phyloP scores from a whole-genome alignment of 2,329 filamentous ascomycete species.

The Epichloe gansuensis region DNA sequence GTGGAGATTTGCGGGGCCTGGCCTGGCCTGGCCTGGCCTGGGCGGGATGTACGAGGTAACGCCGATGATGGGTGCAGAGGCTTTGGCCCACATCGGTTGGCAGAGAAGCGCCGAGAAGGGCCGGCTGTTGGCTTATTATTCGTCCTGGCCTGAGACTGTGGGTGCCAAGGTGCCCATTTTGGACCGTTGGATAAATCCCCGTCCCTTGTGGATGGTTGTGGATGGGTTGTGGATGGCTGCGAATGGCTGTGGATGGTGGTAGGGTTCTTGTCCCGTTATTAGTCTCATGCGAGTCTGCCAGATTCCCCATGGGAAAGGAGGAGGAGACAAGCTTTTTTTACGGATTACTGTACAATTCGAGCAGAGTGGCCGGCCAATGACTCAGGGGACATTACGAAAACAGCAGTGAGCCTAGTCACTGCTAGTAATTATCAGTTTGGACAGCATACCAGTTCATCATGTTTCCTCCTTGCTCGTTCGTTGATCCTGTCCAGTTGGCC shows the following conservation, averaged over 20 bases:
- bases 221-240: too few species aligned
- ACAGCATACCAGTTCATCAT: background rate
- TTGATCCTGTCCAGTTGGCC: background rate
- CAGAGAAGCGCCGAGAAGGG: constrained; percentile 25
- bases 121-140: constrained; percentile 10
- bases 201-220: too few species aligned
- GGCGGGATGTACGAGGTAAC: constrained; percentile 22
- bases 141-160: background rate
- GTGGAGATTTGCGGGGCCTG: constrained; percentile 6
- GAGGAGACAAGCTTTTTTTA: background rate
- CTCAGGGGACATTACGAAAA: background rate
- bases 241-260: too few species aligned
- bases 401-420: too few species aligned
- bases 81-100: constrained; percentile 5
- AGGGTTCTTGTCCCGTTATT: background rate
- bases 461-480: background rate
- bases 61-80: constrained; percentile 13
- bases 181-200: background rate
- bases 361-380: background rate
- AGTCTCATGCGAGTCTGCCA: background rate
- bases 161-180: background rate
- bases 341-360: background rate
- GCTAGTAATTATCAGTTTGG: too few species aligned
- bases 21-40: constrained; percentile 10
- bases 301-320: background rate